phyloP scores from a whole-genome alignment of 2,329 filamentous ascomycete species.

The Endocalyx cinctus region DNA sequence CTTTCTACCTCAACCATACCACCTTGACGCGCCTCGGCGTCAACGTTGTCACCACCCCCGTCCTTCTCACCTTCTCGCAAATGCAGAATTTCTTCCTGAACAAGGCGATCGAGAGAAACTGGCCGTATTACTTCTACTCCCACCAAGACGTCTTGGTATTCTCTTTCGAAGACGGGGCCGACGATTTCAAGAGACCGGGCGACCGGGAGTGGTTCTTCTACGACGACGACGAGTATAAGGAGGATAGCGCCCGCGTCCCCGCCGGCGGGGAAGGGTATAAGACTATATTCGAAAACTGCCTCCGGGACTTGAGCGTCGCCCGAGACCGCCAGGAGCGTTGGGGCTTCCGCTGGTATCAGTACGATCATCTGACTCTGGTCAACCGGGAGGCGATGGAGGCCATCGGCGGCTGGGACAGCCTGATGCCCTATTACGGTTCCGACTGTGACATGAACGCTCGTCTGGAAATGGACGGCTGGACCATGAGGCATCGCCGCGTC shows the following conservation, averaged over 20 bases:
- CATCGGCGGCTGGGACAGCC: constrained; percentile 45
- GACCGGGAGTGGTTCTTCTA: constrained; percentile 26
- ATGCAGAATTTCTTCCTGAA: constrained; percentile 50
- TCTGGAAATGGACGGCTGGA: constrained; percentile 33
- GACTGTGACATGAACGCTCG: constrained; percentile 45
- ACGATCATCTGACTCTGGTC: constrained; percentile 44
- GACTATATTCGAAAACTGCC: constrained; percentile 27
- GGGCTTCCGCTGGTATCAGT: constrained; percentile 32
- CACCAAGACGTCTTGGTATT: constrained; percentile 46
- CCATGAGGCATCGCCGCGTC: constrained; percentile 26
- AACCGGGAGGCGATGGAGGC: constrained; percentile 40
- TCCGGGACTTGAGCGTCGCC: constrained; percentile 23
- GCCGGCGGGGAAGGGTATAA: constrained; percentile 25
- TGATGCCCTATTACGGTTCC: constrained; percentile 46
- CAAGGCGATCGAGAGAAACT: constrained; percentile 37
- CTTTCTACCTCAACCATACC: constrained; percentile 42
- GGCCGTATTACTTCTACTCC: constrained; percentile 48
- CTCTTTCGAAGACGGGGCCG: constrained; percentile 31
- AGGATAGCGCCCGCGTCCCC: constrained; percentile 19
- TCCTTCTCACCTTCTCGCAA: constrained; percentile 48
- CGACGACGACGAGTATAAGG: constrained; percentile 24
- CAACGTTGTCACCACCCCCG: constrained; percentile 43
- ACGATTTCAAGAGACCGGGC: constrained; percentile 19
- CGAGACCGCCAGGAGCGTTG: constrained; percentile 40
- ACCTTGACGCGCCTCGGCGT: constrained; percentile 29